Conservation (phyloP, 148 eudicot genomes). For the Tetragonia tetragonoides region DNA sequence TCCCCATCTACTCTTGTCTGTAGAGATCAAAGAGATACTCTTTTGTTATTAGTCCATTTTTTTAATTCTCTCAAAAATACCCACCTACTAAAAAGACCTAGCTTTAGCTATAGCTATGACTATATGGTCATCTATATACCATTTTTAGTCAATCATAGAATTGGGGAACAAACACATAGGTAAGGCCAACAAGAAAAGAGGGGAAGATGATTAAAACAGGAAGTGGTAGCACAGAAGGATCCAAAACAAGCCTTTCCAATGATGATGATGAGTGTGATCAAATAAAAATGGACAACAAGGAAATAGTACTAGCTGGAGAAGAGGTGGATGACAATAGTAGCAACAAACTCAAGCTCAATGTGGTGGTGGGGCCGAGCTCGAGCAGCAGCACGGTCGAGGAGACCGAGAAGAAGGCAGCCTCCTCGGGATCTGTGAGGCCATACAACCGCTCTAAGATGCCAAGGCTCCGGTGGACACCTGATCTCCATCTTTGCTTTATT, state of each 20-base stretch:
- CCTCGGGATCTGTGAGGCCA: constrained; percentile 65
- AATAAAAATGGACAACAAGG: constrained; percentile 15
- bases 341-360: too few relatives aligned
- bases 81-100: background rate
- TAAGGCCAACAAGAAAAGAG: constrained; percentile 17
- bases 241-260: constrained; percentile 36
- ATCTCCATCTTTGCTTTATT: constrained; percentile 81
- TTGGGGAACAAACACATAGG: constrained; percentile 8
- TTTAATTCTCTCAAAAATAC: too few relatives aligned
- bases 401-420: constrained; percentile 44
- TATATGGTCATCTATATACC: background rate
- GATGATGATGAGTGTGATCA: constrained; percentile 8
- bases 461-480: constrained; percentile 89
- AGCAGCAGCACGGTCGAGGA: constrained; percentile 78
- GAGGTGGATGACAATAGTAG: constrained; percentile 14
- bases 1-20: constrained; percentile 13
- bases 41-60: too few relatives aligned
- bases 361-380: constrained; percentile 46
- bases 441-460: constrained; percentile 86
- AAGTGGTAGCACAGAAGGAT: constrained; percentile 37
- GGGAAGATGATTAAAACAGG: constrained; percentile 23
- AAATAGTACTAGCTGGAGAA: constrained; percentile 11
- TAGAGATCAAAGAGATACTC: too few relatives aligned
- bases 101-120: background rate
- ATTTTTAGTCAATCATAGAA: constrained; percentile 2